Conservation (phyloP, 2,329 filamentous ascomycete species). For the Diaporthe sp. region DNA sequence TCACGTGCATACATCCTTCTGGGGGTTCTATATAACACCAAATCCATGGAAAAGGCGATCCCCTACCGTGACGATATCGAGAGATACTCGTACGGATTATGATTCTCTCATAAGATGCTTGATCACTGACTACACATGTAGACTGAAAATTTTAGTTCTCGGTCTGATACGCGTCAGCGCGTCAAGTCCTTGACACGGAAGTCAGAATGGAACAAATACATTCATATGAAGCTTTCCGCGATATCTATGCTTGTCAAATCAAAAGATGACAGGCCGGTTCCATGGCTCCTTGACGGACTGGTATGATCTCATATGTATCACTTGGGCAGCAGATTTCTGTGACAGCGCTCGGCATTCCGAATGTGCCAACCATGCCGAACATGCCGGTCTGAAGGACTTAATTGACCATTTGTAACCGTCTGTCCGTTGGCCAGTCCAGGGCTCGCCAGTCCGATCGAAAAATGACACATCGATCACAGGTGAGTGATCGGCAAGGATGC, state of each 20-base stretch:
- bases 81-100: background rate
- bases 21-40: background rate
- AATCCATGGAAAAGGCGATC: no score
- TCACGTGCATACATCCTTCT: no score
- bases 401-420: background rate
- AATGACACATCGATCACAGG: background rate
- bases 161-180: no score
- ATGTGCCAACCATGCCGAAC: background rate
- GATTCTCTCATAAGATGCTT: background rate
- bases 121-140: background rate
- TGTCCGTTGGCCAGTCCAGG: background rate
- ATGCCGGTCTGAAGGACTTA: background rate
- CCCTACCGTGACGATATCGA: background rate
- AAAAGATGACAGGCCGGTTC: background rate
- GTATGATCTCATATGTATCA: background rate
- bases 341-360: no score
- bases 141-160: background rate
- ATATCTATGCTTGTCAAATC: no score
- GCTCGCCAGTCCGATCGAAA: background rate
- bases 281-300: background rate
- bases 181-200: background rate
- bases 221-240: background rate
- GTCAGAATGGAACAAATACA: background rate
- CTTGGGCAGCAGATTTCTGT: no score
- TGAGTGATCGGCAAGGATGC: background rate